A percentile compares a stretch with the other conserved stretches of the same genome.
phyloP scores from a whole-genome alignment of 176 grass and related monocot species.

The Bromus sterilis region DNA sequence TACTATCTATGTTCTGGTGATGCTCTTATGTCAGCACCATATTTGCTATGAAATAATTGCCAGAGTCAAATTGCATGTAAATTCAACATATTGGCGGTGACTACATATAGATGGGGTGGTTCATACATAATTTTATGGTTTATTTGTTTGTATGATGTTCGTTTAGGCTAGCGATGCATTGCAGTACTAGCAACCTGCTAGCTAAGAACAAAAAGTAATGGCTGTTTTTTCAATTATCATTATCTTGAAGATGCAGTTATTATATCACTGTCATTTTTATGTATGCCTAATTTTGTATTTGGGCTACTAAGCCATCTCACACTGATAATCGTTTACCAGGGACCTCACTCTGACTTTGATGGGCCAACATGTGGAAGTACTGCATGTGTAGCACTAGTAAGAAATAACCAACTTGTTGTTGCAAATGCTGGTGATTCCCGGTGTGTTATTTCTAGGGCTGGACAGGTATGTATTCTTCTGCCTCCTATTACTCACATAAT shows the following conservation, averaged over 20 bases:
- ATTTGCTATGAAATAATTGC: background rate
- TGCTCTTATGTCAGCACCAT: background rate
- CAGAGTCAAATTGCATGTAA: background rate
- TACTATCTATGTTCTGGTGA: background rate
- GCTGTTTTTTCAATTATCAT: background rate
- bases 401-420: conserved; percentile 78
- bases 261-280: background rate
- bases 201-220: background rate
- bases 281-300: background rate
- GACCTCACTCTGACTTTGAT: conserved; percentile 85
- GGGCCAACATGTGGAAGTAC: conserved; percentile 87
- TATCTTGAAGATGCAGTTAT: background rate
- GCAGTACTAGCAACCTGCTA: background rate
- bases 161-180: background rate
- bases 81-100: background rate
- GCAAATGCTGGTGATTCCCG: conserved; percentile 98
- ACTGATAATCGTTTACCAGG: conserved; percentile 34
- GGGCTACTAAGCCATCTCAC: background rate
- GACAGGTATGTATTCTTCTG: conserved; percentile 44
- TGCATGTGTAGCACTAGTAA: conserved; percentile 85
- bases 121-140: background rate
- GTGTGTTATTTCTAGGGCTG: conserved; percentile 91
- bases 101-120: background rate
- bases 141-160: background rate
- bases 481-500: background rate